phyloP scores from a whole-genome alignment of 192 early-diverging fungal species.

The Coemansia sp. region DNA sequence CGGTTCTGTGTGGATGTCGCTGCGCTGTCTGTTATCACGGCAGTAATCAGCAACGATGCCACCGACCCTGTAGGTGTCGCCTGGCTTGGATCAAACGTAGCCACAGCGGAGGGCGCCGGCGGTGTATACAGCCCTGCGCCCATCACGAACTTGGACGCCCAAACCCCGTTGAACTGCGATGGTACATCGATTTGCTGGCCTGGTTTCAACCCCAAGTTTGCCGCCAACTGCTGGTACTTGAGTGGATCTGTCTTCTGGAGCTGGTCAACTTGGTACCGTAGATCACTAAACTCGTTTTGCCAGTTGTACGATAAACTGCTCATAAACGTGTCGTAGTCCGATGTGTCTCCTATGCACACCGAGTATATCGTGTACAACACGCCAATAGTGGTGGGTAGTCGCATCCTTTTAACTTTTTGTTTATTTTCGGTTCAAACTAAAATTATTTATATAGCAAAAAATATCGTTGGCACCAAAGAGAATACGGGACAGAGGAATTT shows the following conservation, averaged over 20 bases:
- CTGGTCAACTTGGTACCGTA: conserved; percentile 48
- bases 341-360: neutral
- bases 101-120: conserved; percentile 10
- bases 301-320: conserved; percentile 52
- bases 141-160: conserved; percentile 50
- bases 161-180: conserved; percentile 28
- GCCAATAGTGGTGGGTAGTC: neutral
- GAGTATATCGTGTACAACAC: neutral
- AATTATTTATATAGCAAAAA: too few species aligned
- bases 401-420: neutral
- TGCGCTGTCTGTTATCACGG: neutral
- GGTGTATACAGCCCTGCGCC: conserved; percentile 47
- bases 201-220: conserved; percentile 31
- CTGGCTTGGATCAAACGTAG: conserved; percentile 12
- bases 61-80: conserved; percentile 11
- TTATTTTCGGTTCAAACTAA: neutral
- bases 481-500: too few species aligned
- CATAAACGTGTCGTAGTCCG: conserved; percentile 39
- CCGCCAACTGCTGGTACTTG: conserved; percentile 37
- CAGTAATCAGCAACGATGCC: conserved; percentile 2
- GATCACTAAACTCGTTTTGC: conserved; percentile 51
- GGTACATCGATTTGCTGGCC: conserved; percentile 32
- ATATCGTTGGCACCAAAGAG: too few species aligned
- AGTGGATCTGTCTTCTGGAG: conserved; percentile 41
- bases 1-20: too few species aligned